These are phyloP conservation scores for Leishmania arabica DNA, from an alignment of 208 protist genomes.

Conservation along the genomic window DNA sequence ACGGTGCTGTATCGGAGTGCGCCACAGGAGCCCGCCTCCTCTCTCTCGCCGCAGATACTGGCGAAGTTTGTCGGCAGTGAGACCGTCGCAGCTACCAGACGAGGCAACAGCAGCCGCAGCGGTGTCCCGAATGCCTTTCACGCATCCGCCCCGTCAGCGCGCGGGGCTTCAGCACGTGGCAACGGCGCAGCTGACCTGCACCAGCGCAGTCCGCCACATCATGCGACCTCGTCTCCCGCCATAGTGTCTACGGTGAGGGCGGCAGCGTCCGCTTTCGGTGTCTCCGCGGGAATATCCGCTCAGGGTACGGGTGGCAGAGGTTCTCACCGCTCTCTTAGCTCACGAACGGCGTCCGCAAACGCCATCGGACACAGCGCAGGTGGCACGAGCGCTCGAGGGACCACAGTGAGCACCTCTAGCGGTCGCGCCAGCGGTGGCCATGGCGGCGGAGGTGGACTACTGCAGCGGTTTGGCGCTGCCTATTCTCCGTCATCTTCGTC, in stretches of 20 bases:
- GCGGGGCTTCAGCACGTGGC: neutral
- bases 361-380: neutral
- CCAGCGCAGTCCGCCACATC: conserved; percentile 4
- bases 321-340: conserved; percentile 2
- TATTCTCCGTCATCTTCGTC: neutral
- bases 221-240: neutral
- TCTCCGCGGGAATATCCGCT: neutral
- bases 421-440: neutral
- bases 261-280: neutral
- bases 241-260: conserved; percentile 7
- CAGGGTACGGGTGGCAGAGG: neutral
- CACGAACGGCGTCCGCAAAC: neutral
- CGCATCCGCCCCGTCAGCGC: neutral
- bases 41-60: neutral
- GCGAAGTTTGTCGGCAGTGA: too few relatives aligned
- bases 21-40: neutral
- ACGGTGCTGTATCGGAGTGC: neutral
- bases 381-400: neutral
- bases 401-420: neutral
- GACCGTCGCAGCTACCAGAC: neutral
- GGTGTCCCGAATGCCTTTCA: neutral
- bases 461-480: neutral
- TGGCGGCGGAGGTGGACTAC: neutral
- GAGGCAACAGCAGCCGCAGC: neutral
- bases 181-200: neutral